A percentile compares a stretch with the other conserved stretches of the same genome.
Evolutionary conservation across 495 filamentous ascomycete genomes (phyloP).

Genomic region (Aspergillus nidulans): DNA sequence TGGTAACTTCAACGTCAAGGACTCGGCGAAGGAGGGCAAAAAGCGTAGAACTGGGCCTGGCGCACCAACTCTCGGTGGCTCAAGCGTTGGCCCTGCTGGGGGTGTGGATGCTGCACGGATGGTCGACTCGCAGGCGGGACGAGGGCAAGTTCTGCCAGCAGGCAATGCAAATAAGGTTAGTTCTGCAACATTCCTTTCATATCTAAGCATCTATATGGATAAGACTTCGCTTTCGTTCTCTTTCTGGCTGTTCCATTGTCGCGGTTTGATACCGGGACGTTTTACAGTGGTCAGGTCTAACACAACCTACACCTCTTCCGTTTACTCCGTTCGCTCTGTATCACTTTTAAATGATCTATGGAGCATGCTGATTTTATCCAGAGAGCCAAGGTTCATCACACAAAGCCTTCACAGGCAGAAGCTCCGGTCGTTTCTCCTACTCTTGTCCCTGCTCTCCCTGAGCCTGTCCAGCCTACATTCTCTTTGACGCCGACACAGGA

Average conservation of each 20-base stretch:
- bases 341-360: neutral
- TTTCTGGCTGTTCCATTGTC: neutral
- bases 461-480: slow-evolving; percentile 70
- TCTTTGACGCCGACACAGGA: slow-evolving; percentile 60
- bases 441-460: slow-evolving; percentile 78
- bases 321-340: neutral
- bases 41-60: slow-evolving; percentile 59
- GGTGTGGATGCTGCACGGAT: slow-evolving; percentile 33
- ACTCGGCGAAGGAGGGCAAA: slow-evolving; percentile 70
- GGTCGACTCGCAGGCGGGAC: slow-evolving; percentile 29
- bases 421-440: slow-evolving; percentile 75
- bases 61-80: slow-evolving; percentile 26
- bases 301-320: neutral
- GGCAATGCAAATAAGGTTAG: slow-evolving; percentile 51
- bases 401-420: slow-evolving; percentile 60
- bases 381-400: slow-evolving; percentile 59
- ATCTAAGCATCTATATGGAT: neutral
- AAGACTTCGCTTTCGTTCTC: neutral
- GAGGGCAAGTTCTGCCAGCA: slow-evolving; percentile 30
- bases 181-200: neutral
- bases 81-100: slow-evolving; percentile 28
- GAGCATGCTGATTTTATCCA: slow-evolving; percentile 24
- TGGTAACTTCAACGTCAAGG: slow-evolving; percentile 80
- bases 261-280: neutral
- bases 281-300: neutral